Evolutionary conservation across 176 grass and related monocot species (phyloP).

Genomic region (Raddia guianensis): DNA sequence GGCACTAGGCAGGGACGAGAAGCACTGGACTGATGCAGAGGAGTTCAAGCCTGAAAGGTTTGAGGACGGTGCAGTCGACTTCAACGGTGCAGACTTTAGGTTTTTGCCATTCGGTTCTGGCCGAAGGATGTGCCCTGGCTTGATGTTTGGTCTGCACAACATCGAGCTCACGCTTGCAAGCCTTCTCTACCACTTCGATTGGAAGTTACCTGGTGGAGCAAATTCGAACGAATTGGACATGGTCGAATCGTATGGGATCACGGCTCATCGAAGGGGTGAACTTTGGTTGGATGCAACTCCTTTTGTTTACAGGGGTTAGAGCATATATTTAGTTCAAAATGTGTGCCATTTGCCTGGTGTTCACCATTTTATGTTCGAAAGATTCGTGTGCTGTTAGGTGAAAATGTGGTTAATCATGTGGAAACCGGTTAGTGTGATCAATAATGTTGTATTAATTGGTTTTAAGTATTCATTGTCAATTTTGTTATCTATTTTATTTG

Average conservation of each 20-base stretch:
- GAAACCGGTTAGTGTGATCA: too few species aligned
- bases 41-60: conserved; percentile 21
- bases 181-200: conserved; percentile 26
- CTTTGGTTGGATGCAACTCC: conserved; percentile 8
- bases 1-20: conserved; percentile 35
- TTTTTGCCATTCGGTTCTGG: neutral
- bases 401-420: too few species aligned
- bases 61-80: neutral
- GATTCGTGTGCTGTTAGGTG: too few species aligned
- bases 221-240: neutral
- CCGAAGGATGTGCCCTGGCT: neutral
- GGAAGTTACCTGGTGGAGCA: neutral
- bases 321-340: too few species aligned
- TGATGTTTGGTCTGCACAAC: neutral
- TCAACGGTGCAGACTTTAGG: conserved; percentile 1
- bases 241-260: neutral
- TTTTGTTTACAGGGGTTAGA: neutral
- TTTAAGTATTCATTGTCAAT: too few species aligned
- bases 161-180: neutral
- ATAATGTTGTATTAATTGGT: too few species aligned
- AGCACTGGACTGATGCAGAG: conserved; percentile 29
- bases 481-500: too few species aligned
- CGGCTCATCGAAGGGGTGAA: neutral
- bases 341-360: too few species aligned
- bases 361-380: too few species aligned